Percentiles rank a stretch among this genome's conserved stretches.
phyloP scores from a whole-genome alignment of 768 basidiomycete genomes.

The Macrolepiota dolichaula region DNA sequence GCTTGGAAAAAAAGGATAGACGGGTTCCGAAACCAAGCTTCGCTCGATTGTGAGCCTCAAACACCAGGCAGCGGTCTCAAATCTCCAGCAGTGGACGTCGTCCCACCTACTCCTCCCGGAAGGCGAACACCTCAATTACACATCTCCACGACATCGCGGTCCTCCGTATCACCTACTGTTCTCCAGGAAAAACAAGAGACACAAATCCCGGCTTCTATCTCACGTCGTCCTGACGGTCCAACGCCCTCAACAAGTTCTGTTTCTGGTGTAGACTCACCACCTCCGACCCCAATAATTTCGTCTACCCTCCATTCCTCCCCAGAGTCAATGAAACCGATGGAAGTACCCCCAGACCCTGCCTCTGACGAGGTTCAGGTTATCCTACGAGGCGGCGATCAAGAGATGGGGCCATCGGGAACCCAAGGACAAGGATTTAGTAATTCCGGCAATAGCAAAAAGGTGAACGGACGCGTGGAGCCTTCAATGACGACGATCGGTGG shows the following conservation, averaged over 20 bases:
- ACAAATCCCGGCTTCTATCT: not conserved
- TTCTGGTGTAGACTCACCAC: not conserved
- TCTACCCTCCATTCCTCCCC: not conserved
- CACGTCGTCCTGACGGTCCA: not conserved
- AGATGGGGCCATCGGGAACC: too few species aligned
- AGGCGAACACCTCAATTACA: not conserved
- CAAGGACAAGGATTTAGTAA: too few species aligned
- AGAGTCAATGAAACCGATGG: not conserved
- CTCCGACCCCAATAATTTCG: not conserved
- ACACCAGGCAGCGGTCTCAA: not conserved
- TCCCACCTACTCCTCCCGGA: not conserved
- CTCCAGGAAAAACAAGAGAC: not conserved
- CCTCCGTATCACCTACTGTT: not conserved
- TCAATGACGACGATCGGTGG: too few species aligned
- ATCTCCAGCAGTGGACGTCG: not conserved
- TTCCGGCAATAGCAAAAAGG: too few species aligned
- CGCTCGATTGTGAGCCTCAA: too few species aligned
- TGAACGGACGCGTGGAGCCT: too few species aligned
- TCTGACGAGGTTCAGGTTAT: too few species aligned
- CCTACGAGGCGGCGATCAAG: too few species aligned
- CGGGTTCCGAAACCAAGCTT: conserved; percentile 5
- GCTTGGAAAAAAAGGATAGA: conserved; percentile 22
- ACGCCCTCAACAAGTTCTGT: not conserved
- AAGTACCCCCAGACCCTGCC: not conserved
- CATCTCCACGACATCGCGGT: not conserved